Evolutionary conservation across 257 asterid genomes (phyloP).

Genomic region (Jacaranda copaia): DNA sequence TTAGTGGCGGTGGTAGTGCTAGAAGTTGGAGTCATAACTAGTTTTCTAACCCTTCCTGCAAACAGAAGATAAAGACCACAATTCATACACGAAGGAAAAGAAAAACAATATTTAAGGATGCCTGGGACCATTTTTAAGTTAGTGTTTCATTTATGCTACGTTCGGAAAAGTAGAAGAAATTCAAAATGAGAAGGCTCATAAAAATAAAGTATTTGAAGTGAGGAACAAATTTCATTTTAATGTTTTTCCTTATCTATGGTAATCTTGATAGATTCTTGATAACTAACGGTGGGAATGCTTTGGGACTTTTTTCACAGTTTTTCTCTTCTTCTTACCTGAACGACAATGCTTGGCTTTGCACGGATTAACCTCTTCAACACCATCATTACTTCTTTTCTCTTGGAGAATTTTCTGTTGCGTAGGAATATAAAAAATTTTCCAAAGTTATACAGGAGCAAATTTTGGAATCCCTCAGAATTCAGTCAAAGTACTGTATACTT

Average conservation of each 20-base stretch:
- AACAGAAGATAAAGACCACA: not conserved
- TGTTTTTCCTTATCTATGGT: too few relatives aligned
- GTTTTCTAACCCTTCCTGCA: constrained; percentile 77
- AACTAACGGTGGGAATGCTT: not conserved
- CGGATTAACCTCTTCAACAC: constrained; percentile 21
- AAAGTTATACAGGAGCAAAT: too few relatives aligned
- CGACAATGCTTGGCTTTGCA: constrained; percentile 35
- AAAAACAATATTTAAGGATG: too few relatives aligned
- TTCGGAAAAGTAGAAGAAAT: too few relatives aligned
- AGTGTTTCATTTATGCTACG: too few relatives aligned
- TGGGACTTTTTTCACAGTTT: constrained; percentile 37
- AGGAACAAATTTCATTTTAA: too few relatives aligned
- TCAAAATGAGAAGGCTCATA: too few relatives aligned
- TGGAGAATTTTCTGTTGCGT: constrained; percentile 36
- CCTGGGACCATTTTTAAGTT: too few relatives aligned
- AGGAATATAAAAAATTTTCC: too few relatives aligned
- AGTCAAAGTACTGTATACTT: constrained; percentile 14
- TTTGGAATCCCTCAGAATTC: too few relatives aligned
- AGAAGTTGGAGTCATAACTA: constrained; percentile 44
- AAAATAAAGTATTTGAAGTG: too few relatives aligned
- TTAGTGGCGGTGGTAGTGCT: constrained; percentile 44
- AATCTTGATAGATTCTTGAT: too few relatives aligned
- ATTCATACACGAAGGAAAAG: not conserved
- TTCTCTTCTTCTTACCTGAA: constrained; percentile 55
- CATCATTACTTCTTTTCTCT: constrained; percentile 27